Base-by-base conservation (phyloP, 768 basidiomycete species). In the Arthromyces matolae region DNA sequence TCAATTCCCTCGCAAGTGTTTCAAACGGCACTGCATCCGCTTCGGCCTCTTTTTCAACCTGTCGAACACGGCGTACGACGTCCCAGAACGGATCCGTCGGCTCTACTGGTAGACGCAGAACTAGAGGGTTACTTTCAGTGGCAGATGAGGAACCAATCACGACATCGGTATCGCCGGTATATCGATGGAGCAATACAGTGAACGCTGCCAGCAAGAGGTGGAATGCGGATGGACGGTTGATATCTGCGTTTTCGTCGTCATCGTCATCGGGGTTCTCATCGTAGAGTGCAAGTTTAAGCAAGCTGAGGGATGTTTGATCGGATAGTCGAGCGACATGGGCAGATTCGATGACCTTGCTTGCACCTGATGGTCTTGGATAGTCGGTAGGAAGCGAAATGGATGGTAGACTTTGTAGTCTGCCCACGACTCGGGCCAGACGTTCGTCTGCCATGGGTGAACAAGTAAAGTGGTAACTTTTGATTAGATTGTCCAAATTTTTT, bases 191-290 rank as follows among this genome's bases (percentile, higher is more conserved):
- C 41, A 98, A 75, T 18, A 95, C 86, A 9, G 82, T 78, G 68
- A 99, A 96, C 0, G 95, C 86, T n/a, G 96, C 81, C 34, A 97
- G 76, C 36, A 97, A 80, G 20, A 97, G 75, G 60, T 97, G 93
- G 63, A 94, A 97, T 0, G 89, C 86, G 3, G 94, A 89, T 3
- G 93, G 84, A 34, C 77, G 66, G 34, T 64, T 72, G 8, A 62
- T 59, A 12, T 65, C 60, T 2, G 51, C 64, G 0, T 68, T 66
- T 13, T 67, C 69, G 5, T 80, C 80, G 4, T 79, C 80, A 20
- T 80, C 80, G 14, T 60, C 67, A 9, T 72, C 69, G 22, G 72
- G 77, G 47, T 70, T 68, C 54, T 90, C 85, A 28, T 75, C 77
- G 62, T 83, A 85, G 25, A 93, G 70, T 3, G 83, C 89, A 37